A percentile compares a stretch with the other conserved stretches of the same genome.
These are phyloP conservation scores for Podospora pseudoanserina DNA, from an alignment of 495 filamentous ascomycete genomes.

Conservation along the genomic window DNA sequence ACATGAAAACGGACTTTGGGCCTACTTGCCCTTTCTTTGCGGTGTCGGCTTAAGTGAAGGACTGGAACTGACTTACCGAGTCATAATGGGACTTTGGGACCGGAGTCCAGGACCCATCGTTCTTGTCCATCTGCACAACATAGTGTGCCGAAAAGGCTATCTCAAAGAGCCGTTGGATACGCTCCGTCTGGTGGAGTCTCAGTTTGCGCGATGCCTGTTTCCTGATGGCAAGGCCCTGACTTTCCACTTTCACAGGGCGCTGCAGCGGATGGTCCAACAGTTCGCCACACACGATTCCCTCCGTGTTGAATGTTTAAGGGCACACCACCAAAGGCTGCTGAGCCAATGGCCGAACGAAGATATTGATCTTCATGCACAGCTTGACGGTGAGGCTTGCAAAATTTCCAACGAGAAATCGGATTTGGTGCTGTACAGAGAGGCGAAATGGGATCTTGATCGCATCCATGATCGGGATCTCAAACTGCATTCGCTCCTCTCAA, in stretches of 20 bases:
- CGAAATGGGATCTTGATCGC: too few species aligned
- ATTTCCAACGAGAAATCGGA: background rate
- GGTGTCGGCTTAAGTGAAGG: conserved; percentile 43
- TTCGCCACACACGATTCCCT: background rate
- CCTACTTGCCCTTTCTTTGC: conserved; percentile 50
- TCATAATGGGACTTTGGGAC: conserved; percentile 35
- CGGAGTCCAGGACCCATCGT: conserved; percentile 23
- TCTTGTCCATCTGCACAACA: conserved; percentile 43
- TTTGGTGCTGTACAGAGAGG: background rate
- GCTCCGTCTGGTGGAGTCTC: background rate
- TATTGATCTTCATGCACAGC: background rate
- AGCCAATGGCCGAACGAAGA: background rate
- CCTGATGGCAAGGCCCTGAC: conserved; percentile 30
- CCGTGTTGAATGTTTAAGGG: background rate
- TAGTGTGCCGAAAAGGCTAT: conserved; percentile 41
- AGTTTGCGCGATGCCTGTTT: conserved; percentile 27
- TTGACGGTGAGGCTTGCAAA: background rate
- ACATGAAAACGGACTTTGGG: conserved; percentile 47
- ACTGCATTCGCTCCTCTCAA: too few species aligned
- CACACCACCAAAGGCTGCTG: background rate
- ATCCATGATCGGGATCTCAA: too few species aligned
- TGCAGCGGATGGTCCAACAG: background rate
- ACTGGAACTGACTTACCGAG: conserved; percentile 35
- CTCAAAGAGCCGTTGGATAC: conserved; percentile 30
- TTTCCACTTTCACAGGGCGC: conserved; percentile 27